A percentile compares a stretch with the other conserved stretches of the same genome.
phyloP scores from a whole-genome alignment of 73 alveolate genomes.

The Uronychia setigera region DNA sequence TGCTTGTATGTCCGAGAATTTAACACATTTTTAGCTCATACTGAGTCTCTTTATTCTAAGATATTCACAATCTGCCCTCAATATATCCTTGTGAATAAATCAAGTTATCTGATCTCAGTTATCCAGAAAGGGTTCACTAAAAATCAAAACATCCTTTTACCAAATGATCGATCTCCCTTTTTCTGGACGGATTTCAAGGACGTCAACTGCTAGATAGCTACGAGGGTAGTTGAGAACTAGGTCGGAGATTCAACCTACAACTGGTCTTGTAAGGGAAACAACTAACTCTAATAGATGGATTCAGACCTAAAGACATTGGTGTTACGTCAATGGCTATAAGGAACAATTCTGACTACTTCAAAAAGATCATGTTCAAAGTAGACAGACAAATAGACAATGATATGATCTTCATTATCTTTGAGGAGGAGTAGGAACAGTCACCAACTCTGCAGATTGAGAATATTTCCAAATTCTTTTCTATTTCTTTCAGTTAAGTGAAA shows the following conservation, averaged over 20 bases:
- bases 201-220: neutral
- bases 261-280: neutral
- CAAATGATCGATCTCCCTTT: neutral
- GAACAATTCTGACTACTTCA: neutral
- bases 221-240: neutral
- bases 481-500: conserved; percentile 32
- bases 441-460: conserved; percentile 55
- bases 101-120: conserved; percentile 7
- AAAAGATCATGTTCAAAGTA: conserved; percentile 17
- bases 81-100: conserved; percentile 45
- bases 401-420: conserved; percentile 51
- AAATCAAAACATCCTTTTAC: conserved; percentile 13
- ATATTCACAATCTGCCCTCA: conserved; percentile 40
- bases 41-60: conserved; percentile 48
- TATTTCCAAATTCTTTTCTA: conserved; percentile 19
- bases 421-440: conserved; percentile 28
- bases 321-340: conserved; percentile 4
- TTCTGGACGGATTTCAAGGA: neutral
- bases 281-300: conserved; percentile 41
- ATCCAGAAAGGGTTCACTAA: conserved; percentile 14
- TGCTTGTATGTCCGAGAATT: conserved; percentile 26
- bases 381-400: conserved; percentile 50
- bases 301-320: conserved; percentile 44
- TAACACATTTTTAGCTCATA: conserved; percentile 19
- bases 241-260: neutral